These are phyloP conservation scores for Yamadazyma pseudoaaseri DNA, from an alignment of 1,139 yeast genomes.

Conservation along the genomic window DNA sequence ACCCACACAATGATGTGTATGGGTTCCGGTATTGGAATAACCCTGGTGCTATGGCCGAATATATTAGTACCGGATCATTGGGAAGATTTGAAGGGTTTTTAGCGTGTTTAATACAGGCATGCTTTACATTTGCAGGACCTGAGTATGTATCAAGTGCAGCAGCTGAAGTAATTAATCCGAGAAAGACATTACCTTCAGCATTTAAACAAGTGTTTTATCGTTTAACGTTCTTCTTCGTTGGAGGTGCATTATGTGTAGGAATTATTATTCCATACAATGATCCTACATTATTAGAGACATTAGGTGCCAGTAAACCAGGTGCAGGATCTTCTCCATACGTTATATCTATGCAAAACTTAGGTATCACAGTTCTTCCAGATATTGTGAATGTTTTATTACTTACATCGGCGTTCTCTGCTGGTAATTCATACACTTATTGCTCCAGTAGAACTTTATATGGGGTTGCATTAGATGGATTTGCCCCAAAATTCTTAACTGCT, in stretches of 20 bases:
- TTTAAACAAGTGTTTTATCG: conserved; percentile 75
- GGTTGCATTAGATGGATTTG: conserved; percentile 45
- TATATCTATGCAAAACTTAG: conserved; percentile 46
- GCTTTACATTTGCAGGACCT: conserved; percentile 73
- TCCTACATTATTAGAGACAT: conserved; percentile 38
- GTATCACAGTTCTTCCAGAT: conserved; percentile 42
- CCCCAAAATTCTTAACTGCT: conserved; percentile 49
- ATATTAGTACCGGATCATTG: conserved; percentile 23
- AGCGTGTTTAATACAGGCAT: conserved; percentile 68
- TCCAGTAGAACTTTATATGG: conserved; percentile 46
- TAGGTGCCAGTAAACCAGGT: conserved; percentile 39
- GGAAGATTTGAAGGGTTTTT: conserved; percentile 62
- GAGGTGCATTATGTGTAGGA: conserved; percentile 53
- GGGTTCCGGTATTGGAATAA: conserved; percentile 67
- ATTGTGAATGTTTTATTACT: conserved; percentile 45
- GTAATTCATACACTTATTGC: conserved; percentile 48
- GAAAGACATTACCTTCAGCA: conserved; percentile 74
- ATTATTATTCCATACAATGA: conserved; percentile 74
- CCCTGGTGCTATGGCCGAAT: conserved; percentile 60
- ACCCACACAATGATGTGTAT: conserved; percentile 57
- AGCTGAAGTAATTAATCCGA: conserved; percentile 74
- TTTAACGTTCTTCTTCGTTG: conserved; percentile 57
- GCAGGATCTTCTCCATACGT: conserved; percentile 78
- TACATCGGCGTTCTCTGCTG: conserved; percentile 46
- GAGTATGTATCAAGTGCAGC: conserved; percentile 67